Conservation (phyloP, 805 yeast genomes). For the Cyberlindnera mrakii region DNA sequence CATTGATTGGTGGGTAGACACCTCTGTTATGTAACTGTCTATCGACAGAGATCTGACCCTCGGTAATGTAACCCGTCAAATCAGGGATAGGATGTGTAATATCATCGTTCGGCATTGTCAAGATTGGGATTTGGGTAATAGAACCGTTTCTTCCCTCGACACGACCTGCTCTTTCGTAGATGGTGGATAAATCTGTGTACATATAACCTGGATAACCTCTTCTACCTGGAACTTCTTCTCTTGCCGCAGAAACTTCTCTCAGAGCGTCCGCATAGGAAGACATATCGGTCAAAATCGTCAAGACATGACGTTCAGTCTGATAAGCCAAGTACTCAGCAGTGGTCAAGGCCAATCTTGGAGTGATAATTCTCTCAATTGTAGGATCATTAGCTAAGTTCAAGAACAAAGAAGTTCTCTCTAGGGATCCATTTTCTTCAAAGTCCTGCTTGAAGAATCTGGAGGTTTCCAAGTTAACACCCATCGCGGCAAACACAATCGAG, state of each 20-base stretch:
- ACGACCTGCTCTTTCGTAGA: constrained; percentile 99
- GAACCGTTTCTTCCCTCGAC: constrained; percentile 99
- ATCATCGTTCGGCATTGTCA: constrained; percentile 99
- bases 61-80: constrained; percentile 98
- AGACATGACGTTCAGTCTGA: constrained; percentile 98
- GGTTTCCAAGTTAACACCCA: constrained; percentile 99
- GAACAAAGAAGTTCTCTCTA: constrained; percentile 95
- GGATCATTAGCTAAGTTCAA: constrained; percentile 98
- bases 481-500: constrained; percentile 98
- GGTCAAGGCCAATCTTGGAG: constrained; percentile 97
- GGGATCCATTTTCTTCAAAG: constrained; percentile 97
- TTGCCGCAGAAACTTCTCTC: constrained; percentile 99
- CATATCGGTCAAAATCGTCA: constrained; percentile 98
- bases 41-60: constrained; percentile 97
- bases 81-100: constrained; percentile 99
- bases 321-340: constrained; percentile 98
- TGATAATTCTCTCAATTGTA: constrained; percentile 97
- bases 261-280: constrained; percentile 99
- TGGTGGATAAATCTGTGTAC: constrained; percentile 99
- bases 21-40: constrained; percentile 96
- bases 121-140: constrained; percentile 96
- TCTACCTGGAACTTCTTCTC: constrained; percentile 99
- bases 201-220: constrained; percentile 99
- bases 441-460: constrained; percentile 98
- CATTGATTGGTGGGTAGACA: constrained; percentile 98